Evolutionary conservation across 176 grass and related monocot species (phyloP).

Genomic region (Coix lacrymajobi): DNA sequence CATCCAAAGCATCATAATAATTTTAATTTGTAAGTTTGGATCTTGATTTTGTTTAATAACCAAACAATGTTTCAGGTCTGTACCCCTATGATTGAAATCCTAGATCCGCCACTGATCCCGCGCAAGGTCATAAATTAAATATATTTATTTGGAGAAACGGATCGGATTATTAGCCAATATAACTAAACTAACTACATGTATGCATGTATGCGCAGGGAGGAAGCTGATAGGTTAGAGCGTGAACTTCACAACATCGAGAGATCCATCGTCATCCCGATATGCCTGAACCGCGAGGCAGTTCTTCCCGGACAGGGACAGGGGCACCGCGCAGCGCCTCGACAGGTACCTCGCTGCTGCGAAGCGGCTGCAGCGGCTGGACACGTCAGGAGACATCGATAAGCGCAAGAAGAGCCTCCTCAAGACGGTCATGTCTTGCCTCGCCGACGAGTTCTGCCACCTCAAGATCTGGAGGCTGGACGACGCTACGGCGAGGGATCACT

Average conservation of each 20-base stretch:
- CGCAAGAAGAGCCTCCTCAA: background rate
- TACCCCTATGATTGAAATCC: too few relatives aligned
- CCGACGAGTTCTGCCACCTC: background rate
- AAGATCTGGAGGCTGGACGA: background rate
- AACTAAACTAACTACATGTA: too few relatives aligned
- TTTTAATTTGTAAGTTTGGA: too few relatives aligned
- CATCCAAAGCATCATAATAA: too few relatives aligned
- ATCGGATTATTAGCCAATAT: too few relatives aligned
- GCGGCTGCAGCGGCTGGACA: background rate
- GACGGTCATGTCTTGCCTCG: background rate
- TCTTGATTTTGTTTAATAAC: too few relatives aligned
- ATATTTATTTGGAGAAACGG: too few relatives aligned
- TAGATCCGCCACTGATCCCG: too few relatives aligned
- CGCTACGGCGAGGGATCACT: background rate
- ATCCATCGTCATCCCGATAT: background rate
- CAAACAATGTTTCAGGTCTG: too few relatives aligned
- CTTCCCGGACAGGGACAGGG: background rate
- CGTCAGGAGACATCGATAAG: background rate
- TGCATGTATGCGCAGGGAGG: background rate
- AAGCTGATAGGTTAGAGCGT: background rate
- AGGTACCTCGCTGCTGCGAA: background rate
- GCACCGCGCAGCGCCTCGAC: background rate
- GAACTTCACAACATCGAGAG: background rate
- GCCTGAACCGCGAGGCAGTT: background rate
- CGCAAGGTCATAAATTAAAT: too few relatives aligned